phyloP scores from a whole-genome alignment of 169 alveolate species.

The Amoebophrya sp. region DNA sequence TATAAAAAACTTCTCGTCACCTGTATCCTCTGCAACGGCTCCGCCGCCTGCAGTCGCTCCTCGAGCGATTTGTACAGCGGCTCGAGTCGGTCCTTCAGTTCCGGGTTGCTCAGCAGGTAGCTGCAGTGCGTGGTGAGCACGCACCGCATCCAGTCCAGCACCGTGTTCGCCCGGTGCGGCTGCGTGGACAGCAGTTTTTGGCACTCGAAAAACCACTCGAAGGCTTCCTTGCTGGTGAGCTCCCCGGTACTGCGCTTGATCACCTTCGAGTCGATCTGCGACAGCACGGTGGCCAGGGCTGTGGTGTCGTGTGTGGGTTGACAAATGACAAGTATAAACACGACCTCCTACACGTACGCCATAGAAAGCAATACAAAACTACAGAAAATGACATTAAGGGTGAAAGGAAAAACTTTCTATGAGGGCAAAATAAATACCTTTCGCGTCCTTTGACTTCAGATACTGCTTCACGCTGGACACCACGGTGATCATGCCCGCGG shows the following conservation, averaged over 20 bases:
- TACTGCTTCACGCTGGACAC: not conserved
- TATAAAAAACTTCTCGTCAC: not conserved
- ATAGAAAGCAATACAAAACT: no score
- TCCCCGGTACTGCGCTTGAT: not conserved
- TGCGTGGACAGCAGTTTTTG: not conserved
- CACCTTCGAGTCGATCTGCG: not conserved
- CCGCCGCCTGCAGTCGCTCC: not conserved
- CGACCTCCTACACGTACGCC: no score
- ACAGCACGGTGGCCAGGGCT: not conserved
- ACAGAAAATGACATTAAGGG: no score
- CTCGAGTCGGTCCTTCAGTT: not conserved
- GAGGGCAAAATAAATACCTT: not conserved
- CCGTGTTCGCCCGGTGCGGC: not conserved
- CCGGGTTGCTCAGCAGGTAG: conserved; percentile 5
- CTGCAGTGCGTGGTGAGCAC: conserved; percentile 8
- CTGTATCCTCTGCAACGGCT: not conserved
- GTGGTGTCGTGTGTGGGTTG: not conserved
- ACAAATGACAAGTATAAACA: no score
- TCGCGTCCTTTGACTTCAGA: not conserved
- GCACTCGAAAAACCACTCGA: not conserved
- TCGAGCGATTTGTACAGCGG: not conserved
- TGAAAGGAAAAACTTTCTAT: not conserved
- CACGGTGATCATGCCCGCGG: not conserved
- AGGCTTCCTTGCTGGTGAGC: not conserved
- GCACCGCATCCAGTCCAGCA: not conserved